Base-by-base conservation (phyloP, 306 rosid genomes). In the Benincasa hispida region DNA sequence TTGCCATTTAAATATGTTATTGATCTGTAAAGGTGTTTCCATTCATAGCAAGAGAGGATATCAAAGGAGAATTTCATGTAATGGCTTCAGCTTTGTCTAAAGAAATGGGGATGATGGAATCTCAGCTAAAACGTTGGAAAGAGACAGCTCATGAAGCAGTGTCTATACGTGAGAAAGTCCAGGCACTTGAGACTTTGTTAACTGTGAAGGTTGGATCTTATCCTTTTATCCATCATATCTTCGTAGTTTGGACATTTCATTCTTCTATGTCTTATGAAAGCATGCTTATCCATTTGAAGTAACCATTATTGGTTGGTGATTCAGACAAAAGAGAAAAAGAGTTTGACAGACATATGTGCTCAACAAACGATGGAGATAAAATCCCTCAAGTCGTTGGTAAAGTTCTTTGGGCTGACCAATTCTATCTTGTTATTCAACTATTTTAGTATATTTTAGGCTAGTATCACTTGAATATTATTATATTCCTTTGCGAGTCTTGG, bases 71-170 rank as follows among this genome's bases (percentile, higher is more conserved):
- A 86, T 94, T 94, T 79, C 92, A 30, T 75, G 96, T 94, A 77
- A 94, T 94, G 99, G 87, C 93, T 30, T 90, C 93, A 39, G 93
- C 97, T 24, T 86, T 94, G 85, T 87, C 97, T 76, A 94, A 89
- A 79, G 99, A 94, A 88, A 88, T 94, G 96, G 93, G 83, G 73
- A 92, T 94, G 97, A 87, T 94, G 96, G 95, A 94, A 87, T 88
- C 86, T 79, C 99, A 92, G 76, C 63, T 90, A 81, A 92, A 92
- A 83, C 88, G 92, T 72, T 94, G 99, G 97, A 85, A 92, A 81
- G 92, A 92, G 73, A 88, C 92, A 61, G 93, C 97, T 75, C 90
- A 90, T 53, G 96, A 92, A 77, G 89, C 95, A 39, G 87, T 84
- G 48, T 86, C 91, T 34, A 79, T 90, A 54, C 93, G 91, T 55